Evolutionary conservation across 257 asterid species (phyloP).

Genomic region (Petrea volubilis): DNA sequence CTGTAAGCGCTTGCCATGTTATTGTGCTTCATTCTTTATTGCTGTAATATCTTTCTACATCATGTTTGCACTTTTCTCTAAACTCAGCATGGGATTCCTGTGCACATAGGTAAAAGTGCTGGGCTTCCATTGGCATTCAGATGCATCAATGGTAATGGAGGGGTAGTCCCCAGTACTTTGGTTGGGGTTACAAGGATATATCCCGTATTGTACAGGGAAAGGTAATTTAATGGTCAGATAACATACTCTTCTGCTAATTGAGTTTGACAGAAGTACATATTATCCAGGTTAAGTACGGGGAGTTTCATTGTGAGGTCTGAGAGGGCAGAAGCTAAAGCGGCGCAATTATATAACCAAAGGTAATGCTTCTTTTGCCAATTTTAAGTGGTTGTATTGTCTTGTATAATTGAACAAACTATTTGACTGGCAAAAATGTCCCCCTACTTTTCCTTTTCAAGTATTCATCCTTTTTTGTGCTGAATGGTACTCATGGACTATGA

Average conservation of each 20-base stretch:
- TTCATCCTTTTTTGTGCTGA: constrained; percentile 6
- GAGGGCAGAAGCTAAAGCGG: constrained; percentile 68
- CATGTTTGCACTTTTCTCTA: constrained; percentile 24
- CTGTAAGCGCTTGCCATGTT: constrained; percentile 53
- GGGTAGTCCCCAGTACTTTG: constrained; percentile 80
- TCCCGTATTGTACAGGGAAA: constrained; percentile 86
- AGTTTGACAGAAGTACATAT: constrained; percentile 27
- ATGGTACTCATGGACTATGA: neutral
- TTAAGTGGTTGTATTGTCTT: constrained; percentile 18
- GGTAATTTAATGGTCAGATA: constrained; percentile 48
- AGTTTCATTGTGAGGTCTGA: constrained; percentile 71
- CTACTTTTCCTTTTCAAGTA: neutral
- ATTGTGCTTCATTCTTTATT: constrained; percentile 12
- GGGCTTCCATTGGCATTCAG: constrained; percentile 76
- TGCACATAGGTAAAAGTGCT: constrained; percentile 61
- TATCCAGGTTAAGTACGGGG: constrained; percentile 67
- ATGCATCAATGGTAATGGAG: constrained; percentile 87
- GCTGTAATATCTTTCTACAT: neutral
- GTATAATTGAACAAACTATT: neutral
- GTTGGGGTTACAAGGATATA: constrained; percentile 80
- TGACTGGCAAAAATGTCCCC: neutral
- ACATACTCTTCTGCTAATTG: constrained; percentile 6
- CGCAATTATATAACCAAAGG: constrained; percentile 68
- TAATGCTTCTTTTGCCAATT: constrained; percentile 27
- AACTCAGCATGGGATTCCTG: constrained; percentile 28